Evolutionary conservation across 108 stramenopile species (phyloP), one percentile per base, ranked within the genome.

Genomic region (Craspedostauros australis): DNA sequence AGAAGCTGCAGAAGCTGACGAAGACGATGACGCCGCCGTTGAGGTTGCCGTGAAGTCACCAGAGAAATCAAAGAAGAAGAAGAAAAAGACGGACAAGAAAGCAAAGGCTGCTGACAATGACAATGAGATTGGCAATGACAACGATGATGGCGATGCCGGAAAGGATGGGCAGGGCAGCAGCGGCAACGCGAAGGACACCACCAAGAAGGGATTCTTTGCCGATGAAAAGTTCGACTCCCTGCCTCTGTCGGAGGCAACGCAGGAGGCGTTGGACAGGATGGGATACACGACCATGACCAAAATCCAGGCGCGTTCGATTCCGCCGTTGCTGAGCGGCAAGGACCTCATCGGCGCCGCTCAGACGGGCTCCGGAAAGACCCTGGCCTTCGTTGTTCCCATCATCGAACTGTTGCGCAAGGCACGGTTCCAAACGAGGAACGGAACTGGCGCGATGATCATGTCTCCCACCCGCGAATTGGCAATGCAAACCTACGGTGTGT

Each of bases 401-500:
- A 64, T 99, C 14, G 98, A 99, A 73, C 46, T 98, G 16, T 75
- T 97, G 27, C 72, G 89, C 57, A 79, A 94, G 62, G 80, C 93
- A 44, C 87, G 88, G 65, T 99, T 95, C 64, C 70, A 76, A 24
- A 60, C 75, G 27, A 61, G 96, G 21, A 96, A 96, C 49, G 97
- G 99, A 40, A 96, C 95, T 21, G 97, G 95, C 16, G 96, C 90
- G 44, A 83, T 99, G 47, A 79, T 99, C 43, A 95, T 99, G 61
- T 76, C 89, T 24, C 99, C 99, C 27, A 99, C 99, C 2, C 61
- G 99, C 8, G 97, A 99, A 74, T 68, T 99, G 57, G 89, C 94
- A 34, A 89, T 99, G 80, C 97, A 99, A 72, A 99, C 93, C 60
- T 99, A 98, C 64, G 96, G 96, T 5, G 96, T 97, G n/a, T 76